Evolutionary conservation across 345 rosid species (phyloP).

Genomic region (Raphanus raphanistrum): DNA sequence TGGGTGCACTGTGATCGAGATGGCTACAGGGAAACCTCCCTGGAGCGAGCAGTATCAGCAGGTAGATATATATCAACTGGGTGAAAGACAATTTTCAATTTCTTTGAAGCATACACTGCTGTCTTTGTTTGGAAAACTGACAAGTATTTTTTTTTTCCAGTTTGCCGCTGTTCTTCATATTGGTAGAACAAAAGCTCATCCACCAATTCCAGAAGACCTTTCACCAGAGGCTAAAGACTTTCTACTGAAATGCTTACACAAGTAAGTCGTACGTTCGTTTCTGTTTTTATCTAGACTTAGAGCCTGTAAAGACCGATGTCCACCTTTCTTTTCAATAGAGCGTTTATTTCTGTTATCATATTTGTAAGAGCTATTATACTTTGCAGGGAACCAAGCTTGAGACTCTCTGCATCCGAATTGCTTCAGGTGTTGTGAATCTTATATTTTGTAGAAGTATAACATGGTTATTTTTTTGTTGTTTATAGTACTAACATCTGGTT

Average conservation of each 20-base stretch:
- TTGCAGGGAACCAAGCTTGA: constrained; percentile 75
- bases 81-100: constrained; percentile 18
- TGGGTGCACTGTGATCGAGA: constrained; percentile 96
- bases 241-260: constrained; percentile 75
- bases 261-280: constrained; percentile 44
- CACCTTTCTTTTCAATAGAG: constrained; percentile 16
- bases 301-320: neutral
- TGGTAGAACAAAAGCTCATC: constrained; percentile 93
- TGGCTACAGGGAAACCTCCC: constrained; percentile 98
- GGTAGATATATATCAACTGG: constrained; percentile 45
- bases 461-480: constrained; percentile 9
- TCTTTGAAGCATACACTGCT: neutral
- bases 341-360: neutral
- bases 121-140: constrained; percentile 18
- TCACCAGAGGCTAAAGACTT: constrained; percentile 83
- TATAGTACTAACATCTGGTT: constrained; percentile 24
- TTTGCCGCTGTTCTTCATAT: constrained; percentile 92
- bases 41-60: constrained; percentile 96
- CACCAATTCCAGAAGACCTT: constrained; percentile 91
- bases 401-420: constrained; percentile 73
- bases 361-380: constrained; percentile 11
- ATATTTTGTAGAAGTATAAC: constrained; percentile 8
- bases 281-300: constrained; percentile 19
- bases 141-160: constrained; percentile 45
- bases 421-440: constrained; percentile 57